phyloP scores from a whole-genome alignment of 1,284 basidiomycete genomes.

The Laetiporus sulphureus region DNA sequence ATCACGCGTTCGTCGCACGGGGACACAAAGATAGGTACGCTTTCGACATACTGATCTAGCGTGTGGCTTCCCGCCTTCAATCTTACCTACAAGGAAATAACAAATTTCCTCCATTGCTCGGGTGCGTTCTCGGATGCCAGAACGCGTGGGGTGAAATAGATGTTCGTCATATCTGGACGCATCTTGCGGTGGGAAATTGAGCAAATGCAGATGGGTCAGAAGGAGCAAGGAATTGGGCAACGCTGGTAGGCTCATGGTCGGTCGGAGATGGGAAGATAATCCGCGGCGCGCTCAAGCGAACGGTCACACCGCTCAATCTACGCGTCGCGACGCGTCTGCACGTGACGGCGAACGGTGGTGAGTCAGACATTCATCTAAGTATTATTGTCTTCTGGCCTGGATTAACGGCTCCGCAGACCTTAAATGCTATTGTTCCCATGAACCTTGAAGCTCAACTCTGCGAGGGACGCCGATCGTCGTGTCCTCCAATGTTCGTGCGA shows the following conservation, averaged over 20 bases:
- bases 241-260: constrained; percentile 3
- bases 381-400: too few relatives aligned
- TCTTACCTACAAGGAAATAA: constrained; percentile 40
- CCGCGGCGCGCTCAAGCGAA: neutral
- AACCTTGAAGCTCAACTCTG: too few relatives aligned
- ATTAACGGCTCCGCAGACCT: too few relatives aligned
- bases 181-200: constrained; percentile 38
- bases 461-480: too few relatives aligned
- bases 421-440: too few relatives aligned
- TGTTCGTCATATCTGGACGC: constrained; percentile 39
- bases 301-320: neutral
- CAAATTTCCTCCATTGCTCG: constrained; percentile 45
- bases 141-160: constrained; percentile 35
- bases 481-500: too few relatives aligned
- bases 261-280: constrained; percentile 1
- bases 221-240: constrained; percentile 30
- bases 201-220: constrained; percentile 43
- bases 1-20: neutral
- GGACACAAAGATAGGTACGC: neutral
- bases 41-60: constrained; percentile 30
- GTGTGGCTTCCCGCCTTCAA: constrained; percentile 30
- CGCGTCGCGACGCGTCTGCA: constrained; percentile 5
- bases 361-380: too few relatives aligned
- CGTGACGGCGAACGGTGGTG: too few relatives aligned
- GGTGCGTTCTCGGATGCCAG: constrained; percentile 41